Evolutionary conservation across 2,329 filamentous ascomycete genomes (phyloP), one percentile per base, ranked within the genome.

Genomic region (Periconia sp.): DNA sequence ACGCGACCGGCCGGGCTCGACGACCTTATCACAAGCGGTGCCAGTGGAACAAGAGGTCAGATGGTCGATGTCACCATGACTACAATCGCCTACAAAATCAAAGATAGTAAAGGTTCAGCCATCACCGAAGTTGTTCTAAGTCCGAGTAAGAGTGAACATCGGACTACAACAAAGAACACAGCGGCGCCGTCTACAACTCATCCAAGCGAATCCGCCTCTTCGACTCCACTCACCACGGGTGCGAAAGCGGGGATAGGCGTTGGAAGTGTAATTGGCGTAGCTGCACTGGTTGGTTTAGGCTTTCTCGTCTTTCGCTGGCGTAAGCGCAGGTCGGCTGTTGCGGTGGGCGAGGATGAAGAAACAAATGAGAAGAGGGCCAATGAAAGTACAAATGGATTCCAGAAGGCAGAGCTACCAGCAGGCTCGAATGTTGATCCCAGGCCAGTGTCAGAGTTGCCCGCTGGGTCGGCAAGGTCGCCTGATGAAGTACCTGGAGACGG

Each of bases 31-130:
- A 50, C 40, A 2, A 45, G 17, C 12, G 50, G 47, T 11, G 43
- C 25, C 2, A 13, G n/a, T 7, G 50, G 47, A 16, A 43, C 28
- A 15, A 46, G 40, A 24, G 50, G 50, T 1, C 36, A 48, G 12
- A 54, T 54, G 50, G 50, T 54, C 1, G 50, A 54, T 33, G 50
- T 54, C 1, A 38, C 36, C 4, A 22, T 50, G 8, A 54, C 50
- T 4, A 48, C 36, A 1, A 28, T 54, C 12, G 39, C 22, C 8
- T 24, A 48, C 19, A 24, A 24, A 17, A 31, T 54, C 22, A 32
- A 25, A 18, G 47, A 54, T 32, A 43, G 37, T 21, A 50, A 43
- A 15, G 50, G 50, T 4, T 22, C 23, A 6, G 13, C 31, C 3
- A 25, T 46, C 1, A 40, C 29, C 8, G 22, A 35, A 15, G 9